Percentiles rank a stretch among this genome's conserved stretches.
phyloP scores from a whole-genome alignment of 768 basidiomycete species.

The Gyrodon lividus region DNA sequence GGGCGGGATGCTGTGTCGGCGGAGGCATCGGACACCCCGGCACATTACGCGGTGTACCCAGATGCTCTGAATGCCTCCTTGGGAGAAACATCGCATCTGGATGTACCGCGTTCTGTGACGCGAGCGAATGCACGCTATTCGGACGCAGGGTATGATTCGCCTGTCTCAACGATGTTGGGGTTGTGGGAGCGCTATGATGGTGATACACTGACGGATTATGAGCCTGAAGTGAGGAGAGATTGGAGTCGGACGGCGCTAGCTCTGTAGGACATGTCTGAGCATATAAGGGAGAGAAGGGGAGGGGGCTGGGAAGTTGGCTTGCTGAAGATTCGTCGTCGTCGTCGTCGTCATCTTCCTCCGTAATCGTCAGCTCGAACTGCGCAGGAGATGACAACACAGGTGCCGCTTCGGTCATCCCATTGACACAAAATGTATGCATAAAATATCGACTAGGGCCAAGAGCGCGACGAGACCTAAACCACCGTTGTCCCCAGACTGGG shows the following conservation, averaged over 20 bases:
- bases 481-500: constrained; percentile 34
- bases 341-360: constrained; percentile 21
- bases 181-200: background rate
- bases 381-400: constrained; percentile 20
- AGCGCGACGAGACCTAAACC: constrained; percentile 23
- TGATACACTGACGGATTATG: background rate
- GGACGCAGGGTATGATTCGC: background rate
- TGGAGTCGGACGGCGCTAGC: background rate
- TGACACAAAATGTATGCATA: constrained; percentile 17
- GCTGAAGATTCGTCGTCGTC: constrained; percentile 14
- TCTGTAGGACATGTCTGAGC: constrained; percentile 4
- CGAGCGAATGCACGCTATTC: background rate
- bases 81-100: background rate
- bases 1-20: background rate
- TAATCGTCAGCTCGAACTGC: constrained; percentile 17
- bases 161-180: background rate
- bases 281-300: constrained; percentile 11
- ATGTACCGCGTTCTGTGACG: constrained; percentile 2
- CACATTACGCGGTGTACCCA: background rate
- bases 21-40: background rate
- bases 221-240: background rate
- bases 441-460: constrained; percentile 28
- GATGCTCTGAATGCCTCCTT: background rate
- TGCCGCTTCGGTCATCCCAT: constrained; percentile 22
- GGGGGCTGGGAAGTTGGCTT: constrained; percentile 5